These are phyloP conservation scores for Sanghuangporus sanghuang DNA, from an alignment of 1,284 basidiomycete genomes.

Conservation along the genomic window DNA sequence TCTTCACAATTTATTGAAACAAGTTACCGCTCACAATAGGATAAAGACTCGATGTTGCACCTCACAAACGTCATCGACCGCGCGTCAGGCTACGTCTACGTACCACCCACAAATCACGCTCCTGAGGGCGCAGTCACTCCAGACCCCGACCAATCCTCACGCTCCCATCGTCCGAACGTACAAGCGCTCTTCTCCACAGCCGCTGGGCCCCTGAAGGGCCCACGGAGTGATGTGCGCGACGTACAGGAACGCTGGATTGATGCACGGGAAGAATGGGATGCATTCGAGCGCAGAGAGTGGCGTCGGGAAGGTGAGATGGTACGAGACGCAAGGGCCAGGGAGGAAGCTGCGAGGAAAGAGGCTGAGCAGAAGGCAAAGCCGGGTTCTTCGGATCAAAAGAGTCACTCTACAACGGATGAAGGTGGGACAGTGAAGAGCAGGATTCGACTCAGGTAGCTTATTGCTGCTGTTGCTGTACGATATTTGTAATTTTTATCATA, in stretches of 20 bases:
- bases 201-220: conserved; percentile 48
- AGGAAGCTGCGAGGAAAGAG: conserved; percentile 28
- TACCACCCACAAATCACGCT: conserved; percentile 51
- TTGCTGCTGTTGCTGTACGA: not conserved
- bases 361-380: not conserved
- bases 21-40: conserved; percentile 39
- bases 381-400: not conserved
- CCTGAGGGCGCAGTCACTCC: conserved; percentile 44
- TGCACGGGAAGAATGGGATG: conserved; percentile 72
- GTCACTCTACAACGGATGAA: not conserved
- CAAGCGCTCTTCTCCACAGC: conserved; percentile 66
- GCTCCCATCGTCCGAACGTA: conserved; percentile 53
- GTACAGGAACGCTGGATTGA: conserved; percentile 90
- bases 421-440: not conserved
- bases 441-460: conserved; percentile 7
- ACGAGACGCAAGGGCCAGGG: conserved; percentile 19
- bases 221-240: conserved; percentile 63
- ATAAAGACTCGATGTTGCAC: conserved; percentile 90
- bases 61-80: conserved; percentile 80
- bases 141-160: conserved; percentile 33
- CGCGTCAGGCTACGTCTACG: conserved; percentile 84
- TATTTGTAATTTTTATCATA: not conserved
- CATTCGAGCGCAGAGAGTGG: conserved; percentile 69
- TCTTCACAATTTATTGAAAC: not conserved
- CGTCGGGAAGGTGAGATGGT: conserved; percentile 49